These are phyloP conservation scores for Thecaphora frezii DNA, from an alignment of 1,284 basidiomycete species.

Conservation along the genomic window DNA sequence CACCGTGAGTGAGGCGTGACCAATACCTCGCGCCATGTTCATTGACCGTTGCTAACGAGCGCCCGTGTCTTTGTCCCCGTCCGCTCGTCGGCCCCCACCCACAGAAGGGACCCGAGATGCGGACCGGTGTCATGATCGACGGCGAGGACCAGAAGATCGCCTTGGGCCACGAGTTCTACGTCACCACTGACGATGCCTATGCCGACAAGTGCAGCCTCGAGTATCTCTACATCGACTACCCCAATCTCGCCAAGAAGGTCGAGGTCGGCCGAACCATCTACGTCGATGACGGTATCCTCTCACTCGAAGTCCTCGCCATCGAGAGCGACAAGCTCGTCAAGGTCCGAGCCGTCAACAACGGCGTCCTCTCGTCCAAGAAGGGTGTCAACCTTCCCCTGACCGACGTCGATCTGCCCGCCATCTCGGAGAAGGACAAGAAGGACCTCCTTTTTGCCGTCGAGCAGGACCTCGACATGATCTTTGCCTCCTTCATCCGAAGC, in stretches of 20 bases:
- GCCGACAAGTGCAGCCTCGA: constrained; percentile 80
- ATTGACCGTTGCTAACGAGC: no score
- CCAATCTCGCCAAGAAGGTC: constrained; percentile 92
- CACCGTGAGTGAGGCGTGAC: constrained; percentile 74
- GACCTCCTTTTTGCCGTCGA: constrained; percentile 93
- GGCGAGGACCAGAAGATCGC: constrained; percentile 80
- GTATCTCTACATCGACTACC: constrained; percentile 64
- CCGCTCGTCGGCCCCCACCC: constrained; percentile 4
- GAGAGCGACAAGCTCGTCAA: constrained; percentile 57
- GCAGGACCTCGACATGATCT: constrained; percentile 92
- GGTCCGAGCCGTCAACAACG: constrained; percentile 90
- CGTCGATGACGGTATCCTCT: constrained; percentile 95
- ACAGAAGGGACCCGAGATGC: constrained; percentile 98
- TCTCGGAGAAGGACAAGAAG: constrained; percentile 87
- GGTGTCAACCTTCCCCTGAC: constrained; percentile 99
- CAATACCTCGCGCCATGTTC: no score
- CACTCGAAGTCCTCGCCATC: constrained; percentile 85
- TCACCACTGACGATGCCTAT: constrained; percentile 83
- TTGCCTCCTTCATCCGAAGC: constrained; percentile 58
- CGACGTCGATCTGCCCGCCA: constrained; percentile 92
- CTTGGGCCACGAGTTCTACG: constrained; percentile 90
- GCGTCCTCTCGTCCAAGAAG: constrained; percentile 91
- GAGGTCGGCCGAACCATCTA: constrained; percentile 93
- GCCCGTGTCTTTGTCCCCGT: no score
- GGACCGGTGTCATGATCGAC: constrained; percentile 89